A percentile compares a stretch with the other conserved stretches of the same genome.
Conservation (phyloP, 331 rosid genomes). For the Cucumis variabilis region DNA sequence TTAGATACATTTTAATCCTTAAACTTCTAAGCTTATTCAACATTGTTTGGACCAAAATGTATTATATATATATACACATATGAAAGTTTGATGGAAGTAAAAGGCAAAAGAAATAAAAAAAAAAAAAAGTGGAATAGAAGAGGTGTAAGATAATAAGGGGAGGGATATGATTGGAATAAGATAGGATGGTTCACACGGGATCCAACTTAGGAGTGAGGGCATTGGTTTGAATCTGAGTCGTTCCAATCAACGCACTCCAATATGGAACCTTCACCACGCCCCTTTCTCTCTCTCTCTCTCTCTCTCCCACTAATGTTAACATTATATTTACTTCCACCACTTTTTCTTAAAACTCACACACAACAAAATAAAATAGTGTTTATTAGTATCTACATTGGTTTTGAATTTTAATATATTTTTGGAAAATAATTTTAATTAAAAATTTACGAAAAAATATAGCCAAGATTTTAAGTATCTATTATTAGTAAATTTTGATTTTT, state of each 20-base stretch:
- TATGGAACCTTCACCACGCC: neutral
- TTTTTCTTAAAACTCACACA: neutral
- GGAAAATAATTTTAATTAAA: too few species aligned
- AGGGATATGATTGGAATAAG: neutral
- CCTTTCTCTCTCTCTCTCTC: neutral
- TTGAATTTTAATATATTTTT: too few species aligned
- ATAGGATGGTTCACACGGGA: neutral
- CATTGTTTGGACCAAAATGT: too few species aligned
- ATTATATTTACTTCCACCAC: neutral
- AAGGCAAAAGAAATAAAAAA: neutral
- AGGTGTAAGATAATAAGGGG: neutral
- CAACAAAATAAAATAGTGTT: too few species aligned
- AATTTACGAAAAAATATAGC: too few species aligned
- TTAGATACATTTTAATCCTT: too few species aligned
- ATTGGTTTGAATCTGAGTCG: neutral
- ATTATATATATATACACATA: too few species aligned
- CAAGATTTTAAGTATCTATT: too few species aligned
- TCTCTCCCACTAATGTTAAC: neutral
- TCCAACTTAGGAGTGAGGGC: neutral
- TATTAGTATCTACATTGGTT: too few species aligned
- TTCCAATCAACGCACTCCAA: neutral
- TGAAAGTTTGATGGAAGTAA: neutral
- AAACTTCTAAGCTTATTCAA: too few species aligned
- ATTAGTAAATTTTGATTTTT: too few species aligned
- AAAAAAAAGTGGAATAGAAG: neutral